These are phyloP conservation scores for Fomitopsis pulvina DNA, from an alignment of 768 basidiomycete species.

Conservation along the genomic window DNA sequence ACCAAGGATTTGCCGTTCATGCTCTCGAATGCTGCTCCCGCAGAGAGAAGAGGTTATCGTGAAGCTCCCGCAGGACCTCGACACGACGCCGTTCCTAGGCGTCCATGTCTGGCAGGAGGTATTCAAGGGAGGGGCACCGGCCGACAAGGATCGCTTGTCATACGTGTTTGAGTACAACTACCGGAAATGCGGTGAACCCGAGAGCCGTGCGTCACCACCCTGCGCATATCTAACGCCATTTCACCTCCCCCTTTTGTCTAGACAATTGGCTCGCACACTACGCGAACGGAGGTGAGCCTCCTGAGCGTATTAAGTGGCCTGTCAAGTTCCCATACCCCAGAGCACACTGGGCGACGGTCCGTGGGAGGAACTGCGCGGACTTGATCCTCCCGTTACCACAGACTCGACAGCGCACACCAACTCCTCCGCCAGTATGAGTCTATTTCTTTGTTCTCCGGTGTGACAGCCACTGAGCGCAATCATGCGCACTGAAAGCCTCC, in stretches of 20 bases:
- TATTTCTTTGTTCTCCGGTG: not conserved
- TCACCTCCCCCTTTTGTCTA: no score
- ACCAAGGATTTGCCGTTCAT: not conserved
- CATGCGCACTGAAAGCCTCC: no score
- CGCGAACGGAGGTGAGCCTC: slow-evolving; percentile 12
- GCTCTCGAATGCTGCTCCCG: not conserved
- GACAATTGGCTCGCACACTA: slow-evolving; percentile 17
- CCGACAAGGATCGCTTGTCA: slow-evolving; percentile 11
- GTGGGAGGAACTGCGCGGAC: slow-evolving; percentile 10
- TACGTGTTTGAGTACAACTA: slow-evolving; percentile 25
- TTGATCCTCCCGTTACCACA: slow-evolving; percentile 13
- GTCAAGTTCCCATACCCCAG: slow-evolving; percentile 19
- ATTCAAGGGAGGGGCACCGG: not conserved
- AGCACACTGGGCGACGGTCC: slow-evolving; percentile 14
- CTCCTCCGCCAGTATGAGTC: slow-evolving; percentile 5
- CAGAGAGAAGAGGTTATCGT: slow-evolving; percentile 20
- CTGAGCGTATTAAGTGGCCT: slow-evolving; percentile 7
- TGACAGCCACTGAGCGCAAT: not conserved
- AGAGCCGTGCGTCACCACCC: slow-evolving; percentile 12
- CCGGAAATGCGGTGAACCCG: slow-evolving; percentile 17
- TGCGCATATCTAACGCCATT: not conserved
- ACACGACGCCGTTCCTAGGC: slow-evolving; percentile 18
- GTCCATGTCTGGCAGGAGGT: slow-evolving; percentile 19
- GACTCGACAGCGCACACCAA: slow-evolving; percentile 11
- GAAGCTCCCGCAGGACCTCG: slow-evolving; percentile 13